Evolutionary conservation across 805 yeast genomes (phyloP).

Genomic region (Wickerhamiella slavikovae): DNA sequence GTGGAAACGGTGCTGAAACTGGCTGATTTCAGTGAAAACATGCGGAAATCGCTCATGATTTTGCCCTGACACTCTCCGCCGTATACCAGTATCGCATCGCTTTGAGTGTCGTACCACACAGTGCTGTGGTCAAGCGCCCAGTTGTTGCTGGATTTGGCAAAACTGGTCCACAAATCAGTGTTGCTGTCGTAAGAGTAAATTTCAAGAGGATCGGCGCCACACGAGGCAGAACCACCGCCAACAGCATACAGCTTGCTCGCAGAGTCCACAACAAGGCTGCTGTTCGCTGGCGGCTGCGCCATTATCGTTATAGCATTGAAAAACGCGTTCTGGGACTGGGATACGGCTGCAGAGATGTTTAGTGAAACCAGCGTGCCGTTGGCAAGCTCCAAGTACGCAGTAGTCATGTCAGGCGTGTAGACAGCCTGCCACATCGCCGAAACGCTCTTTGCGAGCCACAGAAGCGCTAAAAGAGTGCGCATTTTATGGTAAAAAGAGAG

Average conservation of each 20-base stretch:
- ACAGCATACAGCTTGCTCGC: slow-evolving; percentile 2
- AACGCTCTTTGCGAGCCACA: no score
- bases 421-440: slow-evolving; percentile 3
- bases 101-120: slow-evolving; percentile 12
- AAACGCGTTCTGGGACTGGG: neutral
- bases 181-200: slow-evolving; percentile 9
- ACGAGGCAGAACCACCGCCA: slow-evolving; percentile 9
- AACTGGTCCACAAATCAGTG: slow-evolving; percentile 9
- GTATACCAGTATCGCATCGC: slow-evolving; percentile 12
- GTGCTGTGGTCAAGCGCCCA: slow-evolving; percentile 12
- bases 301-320: slow-evolving; percentile 6
- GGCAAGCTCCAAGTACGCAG: slow-evolving; percentile 1
- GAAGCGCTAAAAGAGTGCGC: no score
- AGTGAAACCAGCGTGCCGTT: slow-evolving; percentile 2
- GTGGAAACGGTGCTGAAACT: slow-evolving; percentile 6
- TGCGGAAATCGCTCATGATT: slow-evolving; percentile 9
- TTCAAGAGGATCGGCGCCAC: slow-evolving; percentile 10
- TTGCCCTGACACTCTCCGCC: slow-evolving; percentile 15
- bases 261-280: slow-evolving; percentile 13
- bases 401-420: slow-evolving; percentile 2
- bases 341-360: slow-evolving; percentile 1
- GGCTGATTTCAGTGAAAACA: slow-evolving; percentile 8
- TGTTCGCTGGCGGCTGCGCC: slow-evolving; percentile 13
- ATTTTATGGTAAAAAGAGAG: no score
- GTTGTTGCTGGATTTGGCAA: slow-evolving; percentile 8